Percentiles rank a stretch among this genome's conserved stretches.
Conservation (phyloP, 305 asterid species). For the Fraxinus nigra region DNA sequence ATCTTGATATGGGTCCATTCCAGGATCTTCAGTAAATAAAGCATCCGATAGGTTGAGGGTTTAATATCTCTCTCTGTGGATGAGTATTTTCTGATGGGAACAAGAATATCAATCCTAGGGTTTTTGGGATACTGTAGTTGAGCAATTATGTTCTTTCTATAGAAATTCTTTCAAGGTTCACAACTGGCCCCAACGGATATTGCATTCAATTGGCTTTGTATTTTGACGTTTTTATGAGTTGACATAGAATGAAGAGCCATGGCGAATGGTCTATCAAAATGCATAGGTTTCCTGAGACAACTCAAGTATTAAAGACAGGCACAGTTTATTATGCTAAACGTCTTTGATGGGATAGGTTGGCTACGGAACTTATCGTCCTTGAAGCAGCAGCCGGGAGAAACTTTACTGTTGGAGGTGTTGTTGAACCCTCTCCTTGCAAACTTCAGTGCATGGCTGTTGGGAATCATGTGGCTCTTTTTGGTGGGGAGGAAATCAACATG, state of each 20-base stretch:
- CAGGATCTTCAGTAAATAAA: conserved; percentile 60
- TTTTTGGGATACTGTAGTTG: conserved; percentile 65
- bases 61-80: conserved; percentile 43
- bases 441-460: conserved; percentile 72
- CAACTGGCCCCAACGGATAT: conserved; percentile 79
- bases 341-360: conserved; percentile 81
- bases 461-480: conserved; percentile 60
- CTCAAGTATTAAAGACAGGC: conserved; percentile 52
- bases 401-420: conserved; percentile 67
- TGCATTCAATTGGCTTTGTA: conserved; percentile 73
- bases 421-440: conserved; percentile 69
- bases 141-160: conserved; percentile 71
- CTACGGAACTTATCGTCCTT: conserved; percentile 79
- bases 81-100: conserved; percentile 35
- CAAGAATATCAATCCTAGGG: conserved; percentile 46
- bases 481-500: conserved; percentile 93
- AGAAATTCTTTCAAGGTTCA: conserved; percentile 44
- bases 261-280: conserved; percentile 47
- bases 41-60: conserved; percentile 39
- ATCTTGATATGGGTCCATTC: conserved; percentile 74
- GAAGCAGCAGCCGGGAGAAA: conserved; percentile 91
- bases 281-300: conserved; percentile 81
- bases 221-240: conserved; percentile 62
- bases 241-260: conserved; percentile 60
- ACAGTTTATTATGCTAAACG: conserved; percentile 72